phyloP scores from a whole-genome alignment of 2,329 filamentous ascomycete genomes.

The Sclerotinia spermophila region DNA sequence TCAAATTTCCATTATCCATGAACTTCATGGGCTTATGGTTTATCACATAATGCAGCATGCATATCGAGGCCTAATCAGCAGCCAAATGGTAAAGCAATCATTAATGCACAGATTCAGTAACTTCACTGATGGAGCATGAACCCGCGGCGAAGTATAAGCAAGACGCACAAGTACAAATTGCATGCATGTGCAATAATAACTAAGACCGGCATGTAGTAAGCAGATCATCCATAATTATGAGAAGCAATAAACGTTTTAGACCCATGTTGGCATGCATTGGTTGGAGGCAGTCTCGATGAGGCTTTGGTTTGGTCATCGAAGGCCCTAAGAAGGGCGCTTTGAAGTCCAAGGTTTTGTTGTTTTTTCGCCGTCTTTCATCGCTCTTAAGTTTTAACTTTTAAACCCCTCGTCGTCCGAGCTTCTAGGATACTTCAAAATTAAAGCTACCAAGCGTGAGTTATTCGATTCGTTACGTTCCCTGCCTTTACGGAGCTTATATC shows the following conservation, averaged over 20 bases:
- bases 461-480: conserved; percentile 3
- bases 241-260: conserved; percentile 31
- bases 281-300: conserved; percentile 11
- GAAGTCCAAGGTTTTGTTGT: conserved; percentile 15
- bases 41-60: conserved; percentile 10
- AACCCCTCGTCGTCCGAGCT: conserved; percentile 7
- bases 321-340: conserved; percentile 17
- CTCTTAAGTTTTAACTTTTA: conserved; percentile 1
- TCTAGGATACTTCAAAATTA: conserved; percentile 5
- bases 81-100: conserved; percentile 11
- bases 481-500: neutral
- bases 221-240: conserved; percentile 11
- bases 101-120: neutral
- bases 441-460: conserved; percentile 1
- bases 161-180: conserved; percentile 17
- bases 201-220: conserved; percentile 18
- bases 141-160: conserved; percentile 6
- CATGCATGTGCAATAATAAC: conserved; percentile 14
- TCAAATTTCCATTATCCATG: neutral
- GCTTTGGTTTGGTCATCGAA: conserved; percentile 14
- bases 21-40: neutral
- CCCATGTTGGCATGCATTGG: conserved; percentile 22
- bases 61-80: conserved; percentile 15
- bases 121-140: conserved; percentile 6
- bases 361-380: neutral